phyloP scores from a whole-genome alignment of 108 stramenopile species.

The Skeletonema potamos region DNA sequence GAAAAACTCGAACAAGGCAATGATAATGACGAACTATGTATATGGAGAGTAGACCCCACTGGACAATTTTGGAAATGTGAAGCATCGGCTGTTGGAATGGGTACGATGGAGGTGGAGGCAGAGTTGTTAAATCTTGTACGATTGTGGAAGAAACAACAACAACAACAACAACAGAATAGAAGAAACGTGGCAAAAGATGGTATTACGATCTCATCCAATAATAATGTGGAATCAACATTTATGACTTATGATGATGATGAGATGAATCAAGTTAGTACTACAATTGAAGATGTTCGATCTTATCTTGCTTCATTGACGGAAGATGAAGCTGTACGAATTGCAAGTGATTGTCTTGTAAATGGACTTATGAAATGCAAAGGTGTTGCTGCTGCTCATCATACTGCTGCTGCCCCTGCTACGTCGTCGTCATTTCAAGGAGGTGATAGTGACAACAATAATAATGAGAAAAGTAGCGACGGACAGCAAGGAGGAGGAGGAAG shows the following conservation, averaged over 20 bases:
- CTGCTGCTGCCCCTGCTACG: too few species aligned
- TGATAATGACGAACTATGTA: constrained; percentile 1
- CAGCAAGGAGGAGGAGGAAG: too few species aligned
- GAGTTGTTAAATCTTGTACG: constrained; percentile 32
- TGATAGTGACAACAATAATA: neutral
- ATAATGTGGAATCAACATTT: too few species aligned
- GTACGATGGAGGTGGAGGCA: constrained; percentile 47
- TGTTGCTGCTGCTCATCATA: neutral
- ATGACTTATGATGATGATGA: too few species aligned
- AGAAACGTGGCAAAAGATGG: too few species aligned
- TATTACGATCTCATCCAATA: too few species aligned
- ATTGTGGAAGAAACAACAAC: constrained; percentile 15
- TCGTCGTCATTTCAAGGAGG: too few species aligned
- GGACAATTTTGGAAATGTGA: constrained; percentile 84
- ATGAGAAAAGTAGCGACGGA: neutral
- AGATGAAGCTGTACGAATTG: constrained; percentile 36
- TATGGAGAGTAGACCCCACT: constrained; percentile 81
- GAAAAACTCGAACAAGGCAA: too few species aligned
- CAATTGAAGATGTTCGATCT: constrained; percentile 27
- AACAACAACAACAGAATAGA: too few species aligned
- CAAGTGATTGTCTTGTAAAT: constrained; percentile 40
- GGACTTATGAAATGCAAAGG: constrained; percentile 25
- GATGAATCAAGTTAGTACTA: neutral
- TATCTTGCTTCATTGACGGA: constrained; percentile 28
- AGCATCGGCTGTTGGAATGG: constrained; percentile 61